A percentile compares a stretch with the other conserved stretches of the same genome.
Conservation (phyloP, 2,329 filamentous ascomycete genomes). For the Botrytis fabae region DNA sequence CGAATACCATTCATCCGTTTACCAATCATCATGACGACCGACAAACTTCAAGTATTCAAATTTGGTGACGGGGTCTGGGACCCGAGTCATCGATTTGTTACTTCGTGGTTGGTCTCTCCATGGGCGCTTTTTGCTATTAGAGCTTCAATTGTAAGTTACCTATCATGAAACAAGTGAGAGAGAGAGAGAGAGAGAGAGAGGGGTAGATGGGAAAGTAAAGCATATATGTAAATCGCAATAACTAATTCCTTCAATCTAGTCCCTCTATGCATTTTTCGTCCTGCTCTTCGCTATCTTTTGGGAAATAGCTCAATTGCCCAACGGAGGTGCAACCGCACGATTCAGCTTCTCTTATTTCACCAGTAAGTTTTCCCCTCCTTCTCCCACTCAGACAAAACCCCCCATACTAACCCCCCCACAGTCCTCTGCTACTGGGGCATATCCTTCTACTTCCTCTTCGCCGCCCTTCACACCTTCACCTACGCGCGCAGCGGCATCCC, state of each 20-base stretch:
- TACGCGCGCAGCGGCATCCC: conserved; percentile 61
- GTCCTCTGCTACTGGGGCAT: conserved; percentile 73
- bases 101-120: conserved; percentile 77
- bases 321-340: conserved; percentile 11
- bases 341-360: conserved; percentile 79
- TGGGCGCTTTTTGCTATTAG: conserved; percentile 59
- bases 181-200: neutral
- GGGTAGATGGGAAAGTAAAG: neutral
- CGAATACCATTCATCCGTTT: neutral
- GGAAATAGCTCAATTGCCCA: conserved; percentile 53
- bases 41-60: neutral
- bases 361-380: conserved; percentile 41
- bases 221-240: neutral
- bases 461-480: conserved; percentile 66
- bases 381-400: neutral
- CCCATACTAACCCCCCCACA: conserved; percentile 18
- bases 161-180: neutral
- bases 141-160: conserved; percentile 51
- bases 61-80: conserved; percentile 37
- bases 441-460: conserved; percentile 72
- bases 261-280: conserved; percentile 68
- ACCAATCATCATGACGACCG: neutral
- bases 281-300: conserved; percentile 70
- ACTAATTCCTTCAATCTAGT: conserved; percentile 38
- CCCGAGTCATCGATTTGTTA: conserved; percentile 65